Conservation (phyloP, 164 flowering plant genomes). For the Paratinospora sagittata region DNA sequence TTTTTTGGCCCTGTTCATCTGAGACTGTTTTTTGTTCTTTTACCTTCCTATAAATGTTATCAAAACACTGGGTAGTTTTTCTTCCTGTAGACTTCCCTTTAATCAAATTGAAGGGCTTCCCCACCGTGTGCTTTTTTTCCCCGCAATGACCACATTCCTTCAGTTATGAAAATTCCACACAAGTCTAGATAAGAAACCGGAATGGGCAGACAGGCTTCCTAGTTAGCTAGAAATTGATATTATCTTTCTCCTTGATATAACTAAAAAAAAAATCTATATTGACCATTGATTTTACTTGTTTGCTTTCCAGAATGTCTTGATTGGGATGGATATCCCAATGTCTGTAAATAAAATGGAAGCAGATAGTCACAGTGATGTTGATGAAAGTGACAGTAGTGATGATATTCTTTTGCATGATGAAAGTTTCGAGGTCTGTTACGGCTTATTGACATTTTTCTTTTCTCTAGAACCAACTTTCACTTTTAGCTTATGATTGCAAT, state of each 20-base stretch:
- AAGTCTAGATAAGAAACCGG: not conserved
- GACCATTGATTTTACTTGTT: not conserved
- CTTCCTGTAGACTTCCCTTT: not conserved
- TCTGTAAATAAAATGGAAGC: conserved; percentile 30
- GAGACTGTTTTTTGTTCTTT: not conserved
- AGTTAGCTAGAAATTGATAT: not conserved
- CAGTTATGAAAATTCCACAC: not conserved
- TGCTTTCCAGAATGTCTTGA: conserved; percentile 48
- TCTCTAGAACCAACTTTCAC: not conserved
- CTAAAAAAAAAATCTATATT: not conserved
- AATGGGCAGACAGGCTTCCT: not conserved
- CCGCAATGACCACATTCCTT: not conserved
- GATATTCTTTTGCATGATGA: conserved; percentile 33
- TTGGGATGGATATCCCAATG: conserved; percentile 57
- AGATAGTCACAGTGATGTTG: conserved; percentile 20
- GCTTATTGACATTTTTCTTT: conserved; percentile 3
- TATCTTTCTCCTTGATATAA: not conserved
- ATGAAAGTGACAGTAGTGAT: conserved; percentile 23
- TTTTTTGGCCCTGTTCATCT: not conserved
- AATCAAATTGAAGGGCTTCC: not conserved
- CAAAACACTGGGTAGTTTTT: not conserved
- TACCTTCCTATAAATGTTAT: not conserved
- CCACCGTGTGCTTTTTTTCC: not conserved
- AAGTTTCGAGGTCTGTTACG: conserved; percentile 45
- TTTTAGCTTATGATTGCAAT: not conserved